These are phyloP conservation scores for Aspergillus conjunctus DNA, from an alignment of 495 filamentous ascomycete genomes.

Conservation along the genomic window DNA sequence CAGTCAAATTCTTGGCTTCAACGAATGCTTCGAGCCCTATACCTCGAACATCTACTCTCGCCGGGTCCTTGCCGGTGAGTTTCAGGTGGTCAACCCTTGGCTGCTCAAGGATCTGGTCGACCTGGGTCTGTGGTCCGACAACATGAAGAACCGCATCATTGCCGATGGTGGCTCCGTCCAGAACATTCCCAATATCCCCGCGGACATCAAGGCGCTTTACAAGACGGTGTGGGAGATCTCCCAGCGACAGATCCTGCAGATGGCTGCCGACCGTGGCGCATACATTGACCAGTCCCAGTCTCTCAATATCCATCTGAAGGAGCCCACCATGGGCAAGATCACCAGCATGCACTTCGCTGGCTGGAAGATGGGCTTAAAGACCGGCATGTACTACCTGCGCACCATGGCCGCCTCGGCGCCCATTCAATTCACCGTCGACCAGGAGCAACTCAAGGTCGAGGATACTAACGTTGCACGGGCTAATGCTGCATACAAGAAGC, in stretches of 20 bases:
- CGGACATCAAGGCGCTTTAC: constrained; percentile 95
- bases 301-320: constrained; percentile 98
- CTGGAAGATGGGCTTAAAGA: constrained; percentile 99
- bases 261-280: constrained; percentile 97
- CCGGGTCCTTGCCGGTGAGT: constrained; percentile 95
- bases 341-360: constrained; percentile 99
- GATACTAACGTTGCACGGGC: constrained; percentile 78
- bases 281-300: constrained; percentile 99
- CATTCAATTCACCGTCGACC: constrained; percentile 99
- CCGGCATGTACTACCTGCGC: constrained; percentile 99
- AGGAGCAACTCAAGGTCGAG: constrained; percentile 86
- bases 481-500: constrained; percentile 64
- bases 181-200: constrained; percentile 92
- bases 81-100: constrained; percentile 99
- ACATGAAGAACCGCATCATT: constrained; percentile 99
- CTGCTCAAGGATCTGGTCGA: constrained; percentile 97
- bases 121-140: constrained; percentile 97
- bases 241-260: constrained; percentile 92
- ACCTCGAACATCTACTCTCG: constrained; percentile 99
- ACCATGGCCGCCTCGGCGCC: constrained; percentile 95
- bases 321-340: constrained; percentile 99
- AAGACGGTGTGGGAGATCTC: constrained; percentile 99
- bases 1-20: constrained; percentile 95
- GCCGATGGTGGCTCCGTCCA: constrained; percentile 94
- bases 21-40: constrained; percentile 99